Percentiles rank a stretch among this genome's conserved stretches.
phyloP scores from a whole-genome alignment of 768 basidiomycete genomes.

The Mycena albidolilacea region DNA sequence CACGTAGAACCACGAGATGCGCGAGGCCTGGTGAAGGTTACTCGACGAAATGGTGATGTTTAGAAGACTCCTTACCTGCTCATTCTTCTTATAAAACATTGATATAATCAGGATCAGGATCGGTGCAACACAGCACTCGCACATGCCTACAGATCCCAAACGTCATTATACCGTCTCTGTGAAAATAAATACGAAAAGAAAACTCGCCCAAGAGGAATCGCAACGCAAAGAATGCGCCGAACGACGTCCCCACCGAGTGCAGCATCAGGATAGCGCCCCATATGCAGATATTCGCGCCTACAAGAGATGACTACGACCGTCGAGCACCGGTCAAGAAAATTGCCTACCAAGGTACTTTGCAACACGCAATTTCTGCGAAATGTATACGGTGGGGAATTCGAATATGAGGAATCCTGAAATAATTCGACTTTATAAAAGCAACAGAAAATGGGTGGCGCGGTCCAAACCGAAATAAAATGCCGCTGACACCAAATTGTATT shows the following conservation, averaged over 20 bases:
- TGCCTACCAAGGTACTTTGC: constrained; percentile 73
- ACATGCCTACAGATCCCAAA: constrained; percentile 65
- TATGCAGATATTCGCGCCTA: constrained; percentile 70
- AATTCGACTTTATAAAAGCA: neutral
- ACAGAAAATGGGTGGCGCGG: neutral
- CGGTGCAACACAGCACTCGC: constrained; percentile 71
- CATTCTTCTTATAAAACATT: constrained; percentile 80
- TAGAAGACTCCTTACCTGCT: constrained; percentile 57
- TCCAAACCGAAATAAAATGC: constrained; percentile 72
- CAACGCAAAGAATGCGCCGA: constrained; percentile 74
- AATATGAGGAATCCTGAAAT: constrained; percentile 66
- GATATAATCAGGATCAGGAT: constrained; percentile 74
- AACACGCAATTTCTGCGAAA: constrained; percentile 71
- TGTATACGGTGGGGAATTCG: constrained; percentile 78
- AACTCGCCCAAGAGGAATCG: constrained; percentile 70
- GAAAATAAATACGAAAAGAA: neutral
- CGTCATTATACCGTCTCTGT: neutral
- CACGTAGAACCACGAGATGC: constrained; percentile 78
- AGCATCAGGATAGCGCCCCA: constrained; percentile 76
- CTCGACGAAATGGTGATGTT: neutral
- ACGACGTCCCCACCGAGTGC: constrained; percentile 69
- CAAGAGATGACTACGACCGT: neutral
- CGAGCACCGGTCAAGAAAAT: constrained; percentile 12
- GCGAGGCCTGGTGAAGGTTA: constrained; percentile 56
- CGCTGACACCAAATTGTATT: constrained; percentile 75